Base-by-base conservation (phyloP, 2,329 filamentous ascomycete species). In the Mollisia scopiformis region DNA sequence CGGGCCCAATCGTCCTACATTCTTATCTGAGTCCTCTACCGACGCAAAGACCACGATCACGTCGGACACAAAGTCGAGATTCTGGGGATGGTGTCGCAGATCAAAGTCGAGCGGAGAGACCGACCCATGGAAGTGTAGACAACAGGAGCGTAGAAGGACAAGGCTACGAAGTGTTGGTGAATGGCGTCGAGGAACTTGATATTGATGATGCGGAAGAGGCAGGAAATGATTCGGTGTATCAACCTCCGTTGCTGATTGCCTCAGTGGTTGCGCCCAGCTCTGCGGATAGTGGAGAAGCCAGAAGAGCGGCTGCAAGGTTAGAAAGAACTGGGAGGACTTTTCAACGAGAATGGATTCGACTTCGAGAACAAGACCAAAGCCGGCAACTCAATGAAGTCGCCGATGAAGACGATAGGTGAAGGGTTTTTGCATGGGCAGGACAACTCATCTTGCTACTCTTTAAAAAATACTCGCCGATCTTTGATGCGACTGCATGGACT, bases 321-420 rank as follows among this genome's bases (percentile, higher is more conserved):
- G 84, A 88, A 73, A 78, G 77, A 55, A 75, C 86, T 2, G 85
- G 82, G 1, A 75, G 79, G 60, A 79, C 81, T 50, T 81, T 88
- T 51, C 85, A 88, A 70, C 74, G 75, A 27, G 79, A 82, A 62
- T 86, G 84, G 82, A 70, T 73, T 1, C 75, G 75, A 23, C 70
- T 73, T 1, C 75, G 75, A 23, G 75, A 78, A 57, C 66, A 67
- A 58, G 62, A 58, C 39, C 62, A 66, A n/a, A 39, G 46, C 11
- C 43, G 56, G 6, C 43, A 46, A 10, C 21, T 16, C 2, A 57
- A 28, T 16, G 57, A 49, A 6, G 59, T 47, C 10, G 53, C 51
- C 7, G 62, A 51, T 21, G 62, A 49, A 37, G 64, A 55, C 14
- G 65, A 69, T 25, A 64, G 65, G 41, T 66, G 65, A 67, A 50